These are phyloP conservation scores for Apostasia ramifera DNA, from an alignment of 106 monocot genomes.

Conservation along the genomic window DNA sequence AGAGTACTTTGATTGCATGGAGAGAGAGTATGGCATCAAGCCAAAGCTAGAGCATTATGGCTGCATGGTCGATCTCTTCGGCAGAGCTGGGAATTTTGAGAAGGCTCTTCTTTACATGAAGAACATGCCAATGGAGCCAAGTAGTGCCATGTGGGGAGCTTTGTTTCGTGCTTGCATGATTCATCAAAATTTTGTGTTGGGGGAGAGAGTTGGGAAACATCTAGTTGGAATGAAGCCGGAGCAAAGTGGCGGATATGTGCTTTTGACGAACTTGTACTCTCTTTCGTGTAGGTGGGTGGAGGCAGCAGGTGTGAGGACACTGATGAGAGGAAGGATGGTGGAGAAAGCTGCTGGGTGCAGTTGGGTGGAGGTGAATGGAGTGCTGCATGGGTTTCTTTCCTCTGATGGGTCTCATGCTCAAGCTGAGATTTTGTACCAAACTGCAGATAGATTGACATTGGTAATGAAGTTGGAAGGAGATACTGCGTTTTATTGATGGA, in stretches of 20 bases:
- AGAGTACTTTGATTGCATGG: constrained; percentile 38
- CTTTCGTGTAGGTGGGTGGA: constrained; percentile 17
- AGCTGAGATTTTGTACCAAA: constrained; percentile 10
- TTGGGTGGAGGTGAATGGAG: constrained; percentile 21
- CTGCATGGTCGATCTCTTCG: constrained; percentile 52
- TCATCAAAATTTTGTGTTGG: constrained; percentile 14
- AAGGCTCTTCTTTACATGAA: constrained; percentile 31
- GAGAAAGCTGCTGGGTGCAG: constrained; percentile 25
- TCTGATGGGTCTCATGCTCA: constrained; percentile 19
- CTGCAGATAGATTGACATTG: constrained; percentile 12
- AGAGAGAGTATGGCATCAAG: constrained; percentile 16
- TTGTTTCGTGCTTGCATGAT: constrained; percentile 34
- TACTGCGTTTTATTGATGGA: too few relatives aligned
- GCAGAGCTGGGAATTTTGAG: constrained; percentile 38
- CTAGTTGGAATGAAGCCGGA: constrained; percentile 11
- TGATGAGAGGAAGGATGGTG: not conserved
- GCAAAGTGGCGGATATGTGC: constrained; percentile 14
- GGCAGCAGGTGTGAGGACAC: constrained; percentile 13
- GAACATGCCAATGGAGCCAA: constrained; percentile 34
- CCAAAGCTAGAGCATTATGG: constrained; percentile 59
- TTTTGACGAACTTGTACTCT: constrained; percentile 20
- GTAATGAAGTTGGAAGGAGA: not conserved
- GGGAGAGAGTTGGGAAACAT: constrained; percentile 16
- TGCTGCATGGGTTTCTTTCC: constrained; percentile 18
- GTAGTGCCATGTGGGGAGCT: constrained; percentile 28